Base-by-base conservation (phyloP, 805 yeast species). In the Candida sithepensis region DNA sequence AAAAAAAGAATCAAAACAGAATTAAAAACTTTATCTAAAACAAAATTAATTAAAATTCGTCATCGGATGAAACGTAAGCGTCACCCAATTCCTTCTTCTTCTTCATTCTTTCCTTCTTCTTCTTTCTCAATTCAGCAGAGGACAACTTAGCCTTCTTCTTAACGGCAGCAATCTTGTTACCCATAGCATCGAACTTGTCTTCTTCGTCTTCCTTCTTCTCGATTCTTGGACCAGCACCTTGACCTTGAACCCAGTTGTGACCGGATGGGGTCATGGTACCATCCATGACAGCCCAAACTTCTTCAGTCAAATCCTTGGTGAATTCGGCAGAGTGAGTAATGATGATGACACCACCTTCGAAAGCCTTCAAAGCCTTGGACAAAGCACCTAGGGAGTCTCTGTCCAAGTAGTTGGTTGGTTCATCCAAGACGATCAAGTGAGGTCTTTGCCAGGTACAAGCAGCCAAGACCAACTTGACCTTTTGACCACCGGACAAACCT, bases 361-460 rank as follows among this genome's bases (percentile, higher is more conserved):
- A 94, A 67, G 88, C 81, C 87, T 92, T 94, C 78, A 94, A 81
- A 70, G 99, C 99, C 84, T 90, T 91, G 56, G 99, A 92, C 73
- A 94, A 84, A 74, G 99, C 99, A 72, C 99, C 99, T 71, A 94
- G 84, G 61, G 99, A 94, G 79, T 94, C 99, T 80, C 99, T 85
- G 77, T 92, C 99, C 81, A 92, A 82, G 78, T 92, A 94, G 81
- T 92, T 92, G 68, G 99, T 94, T 78, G 99, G 99, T 83, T 92
- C 99, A 81, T 94, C 99, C 75, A 94, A 87, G 65, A 94, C 99
- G 67, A 94, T 91, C 81, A 94, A 83, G 74, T 94, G 99, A 72
- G 99, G 99, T 84, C 98, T 92, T 82, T 92, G 97, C 99, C 99
- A 94, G 53, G 98, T 91, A 85, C 98, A 89, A 77, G 98, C 99